Base-by-base conservation (phyloP, 2,329 filamentous ascomycete species). In the Claviceps fusiformis region DNA sequence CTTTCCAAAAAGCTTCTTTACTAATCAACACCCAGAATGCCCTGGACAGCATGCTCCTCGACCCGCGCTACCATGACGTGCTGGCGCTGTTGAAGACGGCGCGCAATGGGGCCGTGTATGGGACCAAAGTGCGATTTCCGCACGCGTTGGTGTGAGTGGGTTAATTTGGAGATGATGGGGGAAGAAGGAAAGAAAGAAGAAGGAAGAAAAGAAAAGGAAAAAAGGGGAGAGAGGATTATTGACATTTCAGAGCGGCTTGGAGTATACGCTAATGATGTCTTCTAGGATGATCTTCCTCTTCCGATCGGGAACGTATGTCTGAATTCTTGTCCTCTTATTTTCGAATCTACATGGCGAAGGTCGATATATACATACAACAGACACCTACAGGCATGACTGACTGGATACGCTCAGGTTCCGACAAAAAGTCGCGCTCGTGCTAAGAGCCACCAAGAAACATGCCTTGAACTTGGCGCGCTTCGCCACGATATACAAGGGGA, bases 41-140 rank as follows among this genome's bases (percentile, higher is more conserved):
- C 58, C 73, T 91, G 62, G 89, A 95, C 73, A 79, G 80, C 62
- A 77, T 95, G 55, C 76, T 91, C 61, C 80, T 93, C 59, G 83
- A 97, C 68, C 90, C 91, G 6, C 79, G 82, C 61, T 88, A 95
- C 73, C 89, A 93, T 64, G 89, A 93, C 64, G 69, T 90, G 55
- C 81, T 98, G 59, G 82, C 88, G 56, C 78, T 98, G 62, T 70
- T 95, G 70, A 98, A 98, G 79, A 89, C 84, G 64, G 87, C 93
- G 62, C 89, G 93, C 72, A 98, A 97, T 82, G 93, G 93, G 70
- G 85, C 91, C 61, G 89, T 98, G 59, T 98, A 98, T 73, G 93
- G 93, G 58, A 83, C 88, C 64, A 97, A 97, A 81, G 89, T 98
- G 71, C 91, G 93, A 60, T 97, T 98, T 74, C 93, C 93, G 60